phyloP scores from a whole-genome alignment of 1,139 yeast genomes.

The Taphrina populina region DNA sequence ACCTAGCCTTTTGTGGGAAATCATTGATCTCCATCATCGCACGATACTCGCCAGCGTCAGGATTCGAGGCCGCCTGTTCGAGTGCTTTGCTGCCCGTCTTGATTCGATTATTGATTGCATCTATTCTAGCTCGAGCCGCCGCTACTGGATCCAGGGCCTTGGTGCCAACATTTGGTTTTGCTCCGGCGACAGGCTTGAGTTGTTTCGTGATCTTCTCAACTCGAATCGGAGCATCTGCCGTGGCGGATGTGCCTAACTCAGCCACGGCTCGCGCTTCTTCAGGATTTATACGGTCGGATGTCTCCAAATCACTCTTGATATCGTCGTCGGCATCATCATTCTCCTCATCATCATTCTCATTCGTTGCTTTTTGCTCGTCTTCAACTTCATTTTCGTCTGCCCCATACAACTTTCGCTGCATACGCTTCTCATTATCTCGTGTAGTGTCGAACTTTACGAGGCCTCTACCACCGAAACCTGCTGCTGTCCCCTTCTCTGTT shows the following conservation, averaged over 20 bases:
- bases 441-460: constrained; percentile 72
- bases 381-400: constrained; percentile 46
- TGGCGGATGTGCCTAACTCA: constrained; percentile 37
- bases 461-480: constrained; percentile 94
- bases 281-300: constrained; percentile 23
- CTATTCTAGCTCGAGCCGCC: constrained; percentile 35
- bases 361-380: constrained; percentile 40
- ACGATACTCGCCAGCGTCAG: constrained; percentile 64
- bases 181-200: constrained; percentile 1
- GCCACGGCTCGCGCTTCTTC: constrained; percentile 38
- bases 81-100: constrained; percentile 42
- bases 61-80: constrained; percentile 50
- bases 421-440: constrained; percentile 57
- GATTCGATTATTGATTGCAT: constrained; percentile 37
- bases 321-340: constrained; percentile 39
- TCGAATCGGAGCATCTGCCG: constrained; percentile 35
- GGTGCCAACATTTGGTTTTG: constrained; percentile 20
- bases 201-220: constrained; percentile 36
- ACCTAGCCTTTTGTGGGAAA: constrained; percentile 74
- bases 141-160: constrained; percentile 34
- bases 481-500: constrained; percentile 57
- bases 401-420: constrained; percentile 52
- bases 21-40: constrained; percentile 79
- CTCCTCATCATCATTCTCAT: constrained; percentile 39
- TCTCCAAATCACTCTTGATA: constrained; percentile 21